Base-by-base conservation (phyloP, 441 rosid genomes). In the Manihot esculenta region DNA sequence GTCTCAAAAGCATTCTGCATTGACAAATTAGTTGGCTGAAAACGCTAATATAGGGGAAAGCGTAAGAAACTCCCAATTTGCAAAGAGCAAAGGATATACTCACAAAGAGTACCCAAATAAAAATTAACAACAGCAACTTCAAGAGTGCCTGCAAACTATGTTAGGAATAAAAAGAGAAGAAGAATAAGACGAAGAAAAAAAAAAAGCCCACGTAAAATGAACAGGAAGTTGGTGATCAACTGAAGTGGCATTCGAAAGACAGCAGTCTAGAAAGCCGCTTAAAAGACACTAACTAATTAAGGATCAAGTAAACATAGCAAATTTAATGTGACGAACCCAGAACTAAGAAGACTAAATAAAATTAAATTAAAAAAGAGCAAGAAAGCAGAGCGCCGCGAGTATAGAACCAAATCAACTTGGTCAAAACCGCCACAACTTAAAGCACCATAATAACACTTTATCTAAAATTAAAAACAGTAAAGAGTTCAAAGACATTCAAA, bases 401-500 rank as follows among this genome's bases (percentile, higher is more conserved):
- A 21, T 15, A 35, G 30, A 10, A 45, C 13, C 33, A 47, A 24
- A 24, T 47, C 1, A 23, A 45, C 4, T 3, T 1, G 21, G 11
- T 27, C 42, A 42, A 18, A 15, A 55, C 15, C n/a, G 24, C 41
- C 44, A 11, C 42, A 68, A 27, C 10, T 47, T 65, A 65, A 65
- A 49, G 57, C 57, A 27, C n/a, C 69, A 49, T 13, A 66, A 62
- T 61, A 6, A 65, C 63, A 71, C 54, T 64, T 14, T 60, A 38
- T 53, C 59, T 53, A 45, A 23, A 55, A 0, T 54, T 45, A 14
- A 23, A 23, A 60, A 72, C 11, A 23, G 47, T 44, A 41, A 48
- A 24, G 56, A 53, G 20, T 17, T 2, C 23, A 12, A 48, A 23
- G 59, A 15, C 35, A 41, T 35, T 11, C 41, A 23, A 56, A 12